phyloP scores from a whole-genome alignment of 345 rosid species.

The Moricandia moricandioides region DNA sequence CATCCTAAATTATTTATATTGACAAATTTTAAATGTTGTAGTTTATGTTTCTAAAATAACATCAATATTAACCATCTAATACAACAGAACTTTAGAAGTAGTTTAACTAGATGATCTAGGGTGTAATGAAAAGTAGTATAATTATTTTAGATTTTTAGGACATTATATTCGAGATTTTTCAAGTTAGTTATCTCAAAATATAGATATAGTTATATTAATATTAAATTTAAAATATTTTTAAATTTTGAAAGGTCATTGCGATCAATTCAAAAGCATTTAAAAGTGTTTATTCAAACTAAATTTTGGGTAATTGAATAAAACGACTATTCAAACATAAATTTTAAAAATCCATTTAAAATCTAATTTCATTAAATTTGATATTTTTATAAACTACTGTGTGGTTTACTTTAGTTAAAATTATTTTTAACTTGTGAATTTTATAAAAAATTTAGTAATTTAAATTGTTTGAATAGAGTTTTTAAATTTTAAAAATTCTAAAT shows the following conservation, averaged over 20 bases:
- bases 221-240: not conserved
- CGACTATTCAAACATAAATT: not conserved
- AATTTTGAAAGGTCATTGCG: not conserved
- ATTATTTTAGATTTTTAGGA: conserved; percentile 5
- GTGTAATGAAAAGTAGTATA: not conserved
- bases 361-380: not conserved
- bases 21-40: not conserved
- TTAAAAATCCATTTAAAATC: not conserved
- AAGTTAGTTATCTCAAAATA: not conserved
- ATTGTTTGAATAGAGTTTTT: not conserved
- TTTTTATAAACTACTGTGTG: not conserved
- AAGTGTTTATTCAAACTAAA: not conserved
- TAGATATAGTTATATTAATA: not conserved
- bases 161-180: not conserved
- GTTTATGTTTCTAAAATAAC: not conserved
- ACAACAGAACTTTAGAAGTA: not conserved
- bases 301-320: not conserved
- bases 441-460: not conserved
- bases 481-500: no score
- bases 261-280: not conserved
- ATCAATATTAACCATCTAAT: not conserved
- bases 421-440: not conserved
- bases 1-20: not conserved
- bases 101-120: not conserved
- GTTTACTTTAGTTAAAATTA: not conserved